Conservation (phyloP, 2,329 filamentous ascomycete genomes). For the Pseudopyrenochaeta lycopersici region DNA sequence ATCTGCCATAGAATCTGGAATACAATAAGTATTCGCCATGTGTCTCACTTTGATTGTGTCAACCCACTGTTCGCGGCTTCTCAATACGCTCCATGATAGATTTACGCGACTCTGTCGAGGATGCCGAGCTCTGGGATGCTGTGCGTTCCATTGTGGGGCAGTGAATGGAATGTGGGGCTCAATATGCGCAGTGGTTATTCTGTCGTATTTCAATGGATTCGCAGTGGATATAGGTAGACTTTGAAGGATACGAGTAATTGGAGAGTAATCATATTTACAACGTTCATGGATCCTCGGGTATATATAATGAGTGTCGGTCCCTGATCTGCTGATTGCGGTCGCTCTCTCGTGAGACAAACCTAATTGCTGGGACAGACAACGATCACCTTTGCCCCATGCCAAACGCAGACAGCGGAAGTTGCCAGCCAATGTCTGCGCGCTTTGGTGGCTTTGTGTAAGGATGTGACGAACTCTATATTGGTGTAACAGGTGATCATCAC, state of each 20-base stretch:
- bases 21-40: background rate
- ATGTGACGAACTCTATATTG: background rate
- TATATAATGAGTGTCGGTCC: background rate
- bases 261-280: background rate
- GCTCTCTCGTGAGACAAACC: background rate
- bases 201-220: background rate
- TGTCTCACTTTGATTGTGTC: background rate
- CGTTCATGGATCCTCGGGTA: background rate
- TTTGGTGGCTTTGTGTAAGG: background rate
- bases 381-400: too few species aligned
- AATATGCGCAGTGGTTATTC: too few species aligned
- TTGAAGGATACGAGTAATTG: background rate
- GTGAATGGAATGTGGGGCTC: too few species aligned
- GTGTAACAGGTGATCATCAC: background rate
- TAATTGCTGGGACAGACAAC: background rate
- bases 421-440: background rate
- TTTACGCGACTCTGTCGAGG: background rate
- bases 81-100: background rate
- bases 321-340: background rate
- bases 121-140: background rate
- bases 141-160: background rate
- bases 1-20: background rate
- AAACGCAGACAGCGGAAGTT: background rate
- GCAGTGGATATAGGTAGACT: background rate
- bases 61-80: background rate